Conservation (phyloP, 2,329 filamentous ascomycete species). For the Microdochium paspali region DNA sequence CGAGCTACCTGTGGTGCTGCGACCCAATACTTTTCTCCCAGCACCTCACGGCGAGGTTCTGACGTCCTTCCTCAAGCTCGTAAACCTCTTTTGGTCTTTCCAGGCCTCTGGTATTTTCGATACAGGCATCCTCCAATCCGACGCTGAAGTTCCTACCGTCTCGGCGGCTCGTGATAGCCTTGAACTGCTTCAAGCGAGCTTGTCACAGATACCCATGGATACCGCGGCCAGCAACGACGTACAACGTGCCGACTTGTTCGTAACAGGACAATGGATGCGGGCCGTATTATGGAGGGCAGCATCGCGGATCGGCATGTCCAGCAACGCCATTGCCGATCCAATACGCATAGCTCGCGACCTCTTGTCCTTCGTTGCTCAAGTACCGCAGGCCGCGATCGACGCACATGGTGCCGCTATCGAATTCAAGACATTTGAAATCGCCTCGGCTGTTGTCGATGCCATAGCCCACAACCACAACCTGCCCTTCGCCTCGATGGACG, state of each 20-base stretch:
- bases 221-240: slow-evolving; percentile 33
- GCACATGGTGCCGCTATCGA: slow-evolving; percentile 39
- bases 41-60: slow-evolving; percentile 28
- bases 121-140: slow-evolving; percentile 23
- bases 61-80: slow-evolving; percentile 37
- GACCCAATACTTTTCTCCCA: slow-evolving; percentile 26
- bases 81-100: slow-evolving; percentile 39
- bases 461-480: slow-evolving; percentile 14
- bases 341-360: slow-evolving; percentile 36
- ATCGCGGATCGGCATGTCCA: slow-evolving; percentile 15
- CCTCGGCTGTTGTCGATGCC: slow-evolving; percentile 31
- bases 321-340: slow-evolving; percentile 21
- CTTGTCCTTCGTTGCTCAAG: slow-evolving; percentile 27
- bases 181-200: slow-evolving; percentile 28
- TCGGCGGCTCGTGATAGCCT: slow-evolving; percentile 19
- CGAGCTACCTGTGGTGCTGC: slow-evolving; percentile 35
- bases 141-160: slow-evolving; percentile 19
- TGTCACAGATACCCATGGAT: slow-evolving; percentile 28
- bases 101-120: slow-evolving; percentile 39
- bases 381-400: slow-evolving; percentile 36
- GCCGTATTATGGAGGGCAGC: slow-evolving; percentile 35
- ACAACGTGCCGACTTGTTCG: slow-evolving; percentile 37
- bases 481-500: slow-evolving; percentile 8
- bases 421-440: slow-evolving; percentile 37
- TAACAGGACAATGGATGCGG: slow-evolving; percentile 41